phyloP scores from a whole-genome alignment of 306 rosid species.

The Biancaea sappan region DNA sequence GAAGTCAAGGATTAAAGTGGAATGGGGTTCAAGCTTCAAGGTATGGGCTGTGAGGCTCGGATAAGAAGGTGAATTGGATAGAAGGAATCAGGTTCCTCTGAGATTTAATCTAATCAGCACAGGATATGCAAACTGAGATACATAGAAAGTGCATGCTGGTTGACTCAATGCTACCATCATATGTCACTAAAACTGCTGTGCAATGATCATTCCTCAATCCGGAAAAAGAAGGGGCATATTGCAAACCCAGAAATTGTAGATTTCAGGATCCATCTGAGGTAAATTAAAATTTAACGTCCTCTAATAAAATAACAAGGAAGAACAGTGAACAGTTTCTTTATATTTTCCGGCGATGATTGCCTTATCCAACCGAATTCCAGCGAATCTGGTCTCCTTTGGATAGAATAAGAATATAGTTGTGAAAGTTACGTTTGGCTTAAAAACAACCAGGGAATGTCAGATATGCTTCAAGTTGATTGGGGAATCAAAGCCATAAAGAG shows the following conservation, averaged over 20 bases:
- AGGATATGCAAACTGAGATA: neutral
- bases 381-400: slow-evolving; percentile 1
- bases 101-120: neutral
- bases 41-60: neutral
- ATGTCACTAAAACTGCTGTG: neutral
- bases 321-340: neutral
- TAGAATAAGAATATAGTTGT: slow-evolving; percentile 42
- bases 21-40: neutral
- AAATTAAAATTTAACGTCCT: neutral
- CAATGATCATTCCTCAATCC: neutral
- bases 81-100: slow-evolving; percentile 29
- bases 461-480: slow-evolving; percentile 31
- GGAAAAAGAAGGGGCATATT: too few species aligned
- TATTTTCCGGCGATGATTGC: neutral
- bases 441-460: slow-evolving; percentile 47
- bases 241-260: neutral
- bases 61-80: neutral
- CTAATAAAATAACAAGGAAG: neutral
- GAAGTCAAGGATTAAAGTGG: neutral
- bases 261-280: neutral
- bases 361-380: neutral
- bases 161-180: neutral
- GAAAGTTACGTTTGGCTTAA: slow-evolving; percentile 30
- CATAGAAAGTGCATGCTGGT: neutral
- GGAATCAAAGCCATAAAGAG: slow-evolving; percentile 47